Percentiles rank a stretch among this genome's conserved stretches.
Evolutionary conservation across 1,284 basidiomycete genomes (phyloP).

Genomic region (Cronartium ribicola): DNA sequence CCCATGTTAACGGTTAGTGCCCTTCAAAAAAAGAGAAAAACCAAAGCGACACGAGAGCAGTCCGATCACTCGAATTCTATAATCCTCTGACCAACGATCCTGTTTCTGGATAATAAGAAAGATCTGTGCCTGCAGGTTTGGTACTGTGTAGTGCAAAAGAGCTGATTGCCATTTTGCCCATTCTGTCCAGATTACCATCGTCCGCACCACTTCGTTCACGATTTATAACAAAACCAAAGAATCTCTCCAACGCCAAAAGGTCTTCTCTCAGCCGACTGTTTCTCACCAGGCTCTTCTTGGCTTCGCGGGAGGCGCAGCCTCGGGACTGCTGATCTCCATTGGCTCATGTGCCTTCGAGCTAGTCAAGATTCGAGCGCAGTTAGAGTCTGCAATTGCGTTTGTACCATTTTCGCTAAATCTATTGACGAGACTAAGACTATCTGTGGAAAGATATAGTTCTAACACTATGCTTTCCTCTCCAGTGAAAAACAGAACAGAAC

Average conservation of each 20-base stretch:
- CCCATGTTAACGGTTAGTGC: constrained; percentile 38
- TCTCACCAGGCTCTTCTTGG: constrained; percentile 35
- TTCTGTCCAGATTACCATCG: constrained; percentile 29
- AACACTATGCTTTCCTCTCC: not conserved
- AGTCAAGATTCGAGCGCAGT: constrained; percentile 37
- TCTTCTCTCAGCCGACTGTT: constrained; percentile 15
- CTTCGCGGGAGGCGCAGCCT: constrained; percentile 28
- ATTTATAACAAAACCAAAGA: constrained; percentile 36
- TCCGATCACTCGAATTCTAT: too few relatives aligned
- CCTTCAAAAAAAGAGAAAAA: not conserved
- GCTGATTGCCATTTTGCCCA: too few relatives aligned
- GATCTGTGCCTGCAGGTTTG: too few relatives aligned
- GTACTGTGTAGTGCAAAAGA: not conserved
- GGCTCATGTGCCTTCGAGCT: constrained; percentile 42
- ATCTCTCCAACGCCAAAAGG: constrained; percentile 9
- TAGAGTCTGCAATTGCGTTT: constrained; percentile 41
- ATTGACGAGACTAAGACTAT: not conserved
- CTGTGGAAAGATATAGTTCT: not conserved
- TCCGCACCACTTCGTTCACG: constrained; percentile 34
- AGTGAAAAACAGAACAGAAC: constrained; percentile 37
- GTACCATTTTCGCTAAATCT: not conserved
- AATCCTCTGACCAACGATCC: too few relatives aligned
- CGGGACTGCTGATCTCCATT: constrained; percentile 34
- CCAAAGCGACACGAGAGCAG: too few relatives aligned
- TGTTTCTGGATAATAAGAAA: too few relatives aligned